phyloP scores from a whole-genome alignment of 2,329 filamentous ascomycete genomes.

The Penicillium sp. region DNA sequence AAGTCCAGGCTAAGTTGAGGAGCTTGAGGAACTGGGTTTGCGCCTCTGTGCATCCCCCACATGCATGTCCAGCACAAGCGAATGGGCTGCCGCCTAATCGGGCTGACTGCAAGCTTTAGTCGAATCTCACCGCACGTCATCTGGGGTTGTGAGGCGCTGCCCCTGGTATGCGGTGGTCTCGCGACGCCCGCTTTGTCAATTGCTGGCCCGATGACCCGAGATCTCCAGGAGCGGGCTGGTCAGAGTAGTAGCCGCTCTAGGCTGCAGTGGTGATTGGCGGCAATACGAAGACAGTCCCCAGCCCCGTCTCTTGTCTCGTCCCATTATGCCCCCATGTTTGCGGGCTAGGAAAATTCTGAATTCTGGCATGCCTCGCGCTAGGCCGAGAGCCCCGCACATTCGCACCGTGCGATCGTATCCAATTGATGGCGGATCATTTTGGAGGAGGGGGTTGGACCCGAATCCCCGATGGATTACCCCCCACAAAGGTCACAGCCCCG shows the following conservation, averaged over 20 bases:
- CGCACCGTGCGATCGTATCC: conserved; percentile 8
- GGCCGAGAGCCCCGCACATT: conserved; percentile 10
- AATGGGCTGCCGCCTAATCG: conserved; percentile 20
- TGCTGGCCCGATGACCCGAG: conserved; percentile 4
- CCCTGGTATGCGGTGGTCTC: conserved; percentile 4
- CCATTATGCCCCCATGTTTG: not conserved
- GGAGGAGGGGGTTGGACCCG: not conserved
- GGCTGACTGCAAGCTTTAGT: conserved; percentile 15
- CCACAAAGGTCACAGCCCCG: conserved; percentile 11
- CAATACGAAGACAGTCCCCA: not conserved
- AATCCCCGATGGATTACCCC: not conserved
- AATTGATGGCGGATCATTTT: conserved; percentile 9
- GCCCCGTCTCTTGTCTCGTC: not conserved
- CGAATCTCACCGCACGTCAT: conserved; percentile 23
- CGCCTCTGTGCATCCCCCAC: conserved; percentile 14
- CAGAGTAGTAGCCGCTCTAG: not conserved
- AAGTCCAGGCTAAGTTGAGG: not conserved
- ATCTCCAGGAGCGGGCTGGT: not conserved
- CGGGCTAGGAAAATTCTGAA: not conserved
- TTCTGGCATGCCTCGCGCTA: conserved; percentile 9
- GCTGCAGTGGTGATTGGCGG: conserved; percentile 5
- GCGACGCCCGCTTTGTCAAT: not conserved
- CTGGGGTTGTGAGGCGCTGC: conserved; percentile 16
- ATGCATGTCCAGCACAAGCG: conserved; percentile 9
- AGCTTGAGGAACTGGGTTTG: conserved; percentile 2